Conservation (phyloP, 495 filamentous ascomycete species). For the Amorphotheca resinae region DNA sequence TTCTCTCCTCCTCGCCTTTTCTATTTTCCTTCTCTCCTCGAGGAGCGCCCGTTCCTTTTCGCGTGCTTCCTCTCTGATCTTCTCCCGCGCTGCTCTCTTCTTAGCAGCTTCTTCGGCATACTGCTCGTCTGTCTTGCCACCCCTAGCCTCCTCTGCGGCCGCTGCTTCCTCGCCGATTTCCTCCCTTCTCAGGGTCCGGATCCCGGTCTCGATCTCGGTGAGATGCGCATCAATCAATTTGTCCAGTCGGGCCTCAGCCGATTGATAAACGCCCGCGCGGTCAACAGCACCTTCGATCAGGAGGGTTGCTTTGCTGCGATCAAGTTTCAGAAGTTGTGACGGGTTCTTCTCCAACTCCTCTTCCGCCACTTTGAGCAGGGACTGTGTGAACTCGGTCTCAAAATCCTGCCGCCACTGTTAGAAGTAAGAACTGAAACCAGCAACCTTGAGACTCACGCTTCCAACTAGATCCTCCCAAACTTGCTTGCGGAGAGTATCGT, state of each 20-base stretch:
- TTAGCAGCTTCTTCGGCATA: constrained; percentile 61
- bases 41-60: constrained; percentile 49
- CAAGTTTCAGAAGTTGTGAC: constrained; percentile 54
- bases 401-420: constrained; percentile 37
- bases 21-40: constrained; percentile 52
- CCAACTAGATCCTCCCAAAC: constrained; percentile 71
- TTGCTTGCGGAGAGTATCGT: constrained; percentile 70
- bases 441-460: constrained; percentile 39
- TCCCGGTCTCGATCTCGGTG: constrained; percentile 47
- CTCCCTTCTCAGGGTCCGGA: constrained; percentile 53
- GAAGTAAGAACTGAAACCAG: constrained; percentile 1
- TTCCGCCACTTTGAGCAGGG: constrained; percentile 60
- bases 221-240: constrained; percentile 52
- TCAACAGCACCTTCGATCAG: constrained; percentile 82
- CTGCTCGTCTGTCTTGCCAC: constrained; percentile 71
- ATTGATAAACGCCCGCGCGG: constrained; percentile 68
- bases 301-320: constrained; percentile 66
- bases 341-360: constrained; percentile 74
- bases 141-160: constrained; percentile 50
- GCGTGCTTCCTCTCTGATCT: constrained; percentile 49
- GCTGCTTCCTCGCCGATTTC: constrained; percentile 70
- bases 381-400: constrained; percentile 51
- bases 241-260: constrained; percentile 54
- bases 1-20: constrained; percentile 49
- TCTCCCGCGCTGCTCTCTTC: constrained; percentile 39